A percentile compares a stretch with the other conserved stretches of the same genome.
These are phyloP conservation scores for Porcisia deanei DNA, from an alignment of 208 protist genomes.

Conservation along the genomic window DNA sequence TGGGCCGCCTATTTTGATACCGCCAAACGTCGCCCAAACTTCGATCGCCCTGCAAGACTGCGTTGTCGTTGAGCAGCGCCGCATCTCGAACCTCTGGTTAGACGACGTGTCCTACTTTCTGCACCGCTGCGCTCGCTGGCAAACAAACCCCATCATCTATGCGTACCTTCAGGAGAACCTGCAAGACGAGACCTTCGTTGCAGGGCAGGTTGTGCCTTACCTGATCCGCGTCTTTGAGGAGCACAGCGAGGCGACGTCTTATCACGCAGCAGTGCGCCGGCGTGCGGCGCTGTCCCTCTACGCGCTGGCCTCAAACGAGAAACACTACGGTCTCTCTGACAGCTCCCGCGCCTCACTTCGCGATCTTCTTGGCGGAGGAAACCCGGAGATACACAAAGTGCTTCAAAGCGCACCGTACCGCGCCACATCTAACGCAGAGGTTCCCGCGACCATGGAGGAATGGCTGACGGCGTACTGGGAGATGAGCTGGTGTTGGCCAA, in stretches of 20 bases:
- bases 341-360: conserved; percentile 51
- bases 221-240: conserved; percentile 62
- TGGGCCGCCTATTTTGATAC: conserved; percentile 72
- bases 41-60: conserved; percentile 80
- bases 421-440: neutral
- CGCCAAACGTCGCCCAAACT: conserved; percentile 82
- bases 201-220: conserved; percentile 67
- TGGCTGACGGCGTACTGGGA: conserved; percentile 63
- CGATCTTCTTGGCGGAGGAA: conserved; percentile 36
- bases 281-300: conserved; percentile 60
- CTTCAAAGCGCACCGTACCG: conserved; percentile 29
- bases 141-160: conserved; percentile 79
- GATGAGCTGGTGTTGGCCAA: conserved; percentile 73
- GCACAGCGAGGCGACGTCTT: conserved; percentile 35
- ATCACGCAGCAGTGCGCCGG: conserved; percentile 48
- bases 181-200: conserved; percentile 74
- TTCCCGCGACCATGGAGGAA: conserved; percentile 38
- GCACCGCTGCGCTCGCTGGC: conserved; percentile 69
- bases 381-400: conserved; percentile 41
- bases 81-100: conserved; percentile 76
- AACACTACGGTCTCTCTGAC: conserved; percentile 64
- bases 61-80: conserved; percentile 87
- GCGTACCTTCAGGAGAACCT: conserved; percentile 80
- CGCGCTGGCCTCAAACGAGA: conserved; percentile 55
- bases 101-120: conserved; percentile 92